phyloP scores from a whole-genome alignment of 2,329 filamentous ascomycete genomes.

The Fusarium oligoseptatum region DNA sequence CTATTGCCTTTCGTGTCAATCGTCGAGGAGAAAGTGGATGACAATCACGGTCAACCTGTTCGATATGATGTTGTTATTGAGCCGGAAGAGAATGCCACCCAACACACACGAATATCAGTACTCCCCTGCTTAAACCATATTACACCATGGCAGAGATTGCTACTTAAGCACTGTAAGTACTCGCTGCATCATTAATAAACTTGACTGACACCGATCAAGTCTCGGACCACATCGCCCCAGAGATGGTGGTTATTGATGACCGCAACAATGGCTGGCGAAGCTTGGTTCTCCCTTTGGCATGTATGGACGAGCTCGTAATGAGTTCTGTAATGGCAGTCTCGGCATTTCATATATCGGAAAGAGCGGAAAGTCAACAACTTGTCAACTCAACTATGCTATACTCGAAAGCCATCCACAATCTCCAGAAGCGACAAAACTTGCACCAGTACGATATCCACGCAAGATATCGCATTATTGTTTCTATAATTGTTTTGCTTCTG shows the following conservation, averaged over 20 bases:
- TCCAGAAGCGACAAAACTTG: slow-evolving; percentile 23
- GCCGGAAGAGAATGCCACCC: background rate
- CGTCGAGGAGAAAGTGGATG: background rate
- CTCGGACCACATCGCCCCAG: slow-evolving; percentile 38
- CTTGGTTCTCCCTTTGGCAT: slow-evolving; percentile 36
- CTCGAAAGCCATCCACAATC: slow-evolving; percentile 27
- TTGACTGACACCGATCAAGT: slow-evolving; percentile 22
- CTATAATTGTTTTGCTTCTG: slow-evolving; percentile 41
- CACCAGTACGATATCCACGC: slow-evolving; percentile 17
- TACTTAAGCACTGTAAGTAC: slow-evolving; percentile 34
- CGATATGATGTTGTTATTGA: background rate
- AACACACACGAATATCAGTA: background rate
- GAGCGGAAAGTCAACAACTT: background rate
- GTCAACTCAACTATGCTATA: slow-evolving; percentile 17
- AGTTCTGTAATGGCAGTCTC: slow-evolving; percentile 45
- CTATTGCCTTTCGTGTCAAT: background rate
- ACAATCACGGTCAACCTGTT: background rate
- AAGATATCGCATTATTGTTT: slow-evolving; percentile 33
- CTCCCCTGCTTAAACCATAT: background rate
- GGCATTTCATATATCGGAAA: slow-evolving; percentile 40
- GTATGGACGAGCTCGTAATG: slow-evolving; percentile 41
- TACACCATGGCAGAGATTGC: slow-evolving; percentile 7
- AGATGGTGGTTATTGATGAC: slow-evolving; percentile 43
- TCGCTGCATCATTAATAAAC: too few relatives aligned
- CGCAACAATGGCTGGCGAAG: slow-evolving; percentile 39